Percentiles rank a stretch among this genome's conserved stretches.
Evolutionary conservation across 164 flowering plant genomes (phyloP).

Genomic region (Paratinospora sagittata): DNA sequence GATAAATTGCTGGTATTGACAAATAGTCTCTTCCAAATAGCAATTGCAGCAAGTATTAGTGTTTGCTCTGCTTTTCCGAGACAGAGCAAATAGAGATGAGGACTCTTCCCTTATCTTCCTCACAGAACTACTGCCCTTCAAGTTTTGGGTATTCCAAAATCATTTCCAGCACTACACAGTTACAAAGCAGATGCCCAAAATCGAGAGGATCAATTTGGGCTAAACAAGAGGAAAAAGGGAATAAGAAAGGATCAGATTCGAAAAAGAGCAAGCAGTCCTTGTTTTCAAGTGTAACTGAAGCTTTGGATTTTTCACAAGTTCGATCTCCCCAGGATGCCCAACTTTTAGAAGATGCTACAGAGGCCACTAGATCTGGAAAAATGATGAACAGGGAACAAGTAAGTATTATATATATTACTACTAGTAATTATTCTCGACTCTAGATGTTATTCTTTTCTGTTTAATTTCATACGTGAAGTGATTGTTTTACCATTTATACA

Average conservation of each 20-base stretch:
- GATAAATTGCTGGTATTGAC: neutral
- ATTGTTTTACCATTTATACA: slow-evolving; percentile 19
- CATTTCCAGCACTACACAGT: slow-evolving; percentile 11
- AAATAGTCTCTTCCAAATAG: neutral
- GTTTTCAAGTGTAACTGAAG: slow-evolving; percentile 65
- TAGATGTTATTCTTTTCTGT: neutral
- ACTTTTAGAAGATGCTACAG: slow-evolving; percentile 71
- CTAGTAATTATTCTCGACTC: neutral
- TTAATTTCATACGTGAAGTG: neutral
- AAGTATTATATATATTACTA: neutral
- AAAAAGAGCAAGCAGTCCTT: slow-evolving; percentile 51
- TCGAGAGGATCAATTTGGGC: slow-evolving; percentile 37
- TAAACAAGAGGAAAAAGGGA: slow-evolving; percentile 31
- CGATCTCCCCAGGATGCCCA: slow-evolving; percentile 76
- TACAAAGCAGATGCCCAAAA: slow-evolving; percentile 13
- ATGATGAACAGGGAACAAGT: slow-evolving; percentile 80
- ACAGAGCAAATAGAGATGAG: slow-evolving; percentile 30
- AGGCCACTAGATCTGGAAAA: slow-evolving; percentile 62
- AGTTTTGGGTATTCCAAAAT: slow-evolving; percentile 9
- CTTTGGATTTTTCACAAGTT: slow-evolving; percentile 79
- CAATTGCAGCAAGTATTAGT: too few species aligned
- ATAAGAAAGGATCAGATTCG: slow-evolving; percentile 14
- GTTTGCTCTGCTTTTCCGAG: neutral
- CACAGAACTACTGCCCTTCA: slow-evolving; percentile 27
- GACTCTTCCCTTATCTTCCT: slow-evolving; percentile 41